Percentiles rank a stretch among this genome's conserved stretches.
Evolutionary conservation across 257 asterid genomes (phyloP).

Genomic region (Solanum sejunctum): DNA sequence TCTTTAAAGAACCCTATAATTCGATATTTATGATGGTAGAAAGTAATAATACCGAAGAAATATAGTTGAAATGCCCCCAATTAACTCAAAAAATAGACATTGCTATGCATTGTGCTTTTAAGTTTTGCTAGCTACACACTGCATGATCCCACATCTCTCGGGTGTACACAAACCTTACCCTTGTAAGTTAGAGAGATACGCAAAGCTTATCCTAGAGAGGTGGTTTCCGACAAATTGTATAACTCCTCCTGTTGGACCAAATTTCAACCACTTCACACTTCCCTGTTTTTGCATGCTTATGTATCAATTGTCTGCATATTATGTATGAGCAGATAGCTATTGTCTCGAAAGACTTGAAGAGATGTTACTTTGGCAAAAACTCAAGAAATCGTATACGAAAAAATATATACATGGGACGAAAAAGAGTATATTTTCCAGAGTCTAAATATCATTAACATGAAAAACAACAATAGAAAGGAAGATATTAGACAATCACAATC

Average conservation of each 20-base stretch:
- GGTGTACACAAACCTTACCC: neutral
- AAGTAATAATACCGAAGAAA: neutral
- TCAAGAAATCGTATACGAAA: neutral
- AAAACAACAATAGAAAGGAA: neutral
- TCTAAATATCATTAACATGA: neutral
- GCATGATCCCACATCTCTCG: neutral
- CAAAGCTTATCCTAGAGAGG: neutral
- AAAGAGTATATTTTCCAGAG: neutral
- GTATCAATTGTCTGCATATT: neutral
- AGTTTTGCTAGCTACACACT: constrained; percentile 58
- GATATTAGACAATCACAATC: neutral
- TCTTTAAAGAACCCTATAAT: neutral
- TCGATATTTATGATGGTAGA: neutral
- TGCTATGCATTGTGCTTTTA: neutral
- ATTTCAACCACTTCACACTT: neutral
- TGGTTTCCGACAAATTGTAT: neutral
- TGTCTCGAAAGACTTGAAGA: neutral
- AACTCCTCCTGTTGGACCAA: neutral
- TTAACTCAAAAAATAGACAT: neutral
- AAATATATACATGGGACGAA: neutral
- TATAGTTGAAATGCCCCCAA: neutral
- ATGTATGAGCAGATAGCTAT: neutral
- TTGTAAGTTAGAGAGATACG: too few species aligned
- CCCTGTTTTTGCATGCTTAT: neutral
- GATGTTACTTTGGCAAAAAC: neutral